Conservation (phyloP, 2,329 filamentous ascomycete genomes). For the Sporothrix variecibatus region DNA sequence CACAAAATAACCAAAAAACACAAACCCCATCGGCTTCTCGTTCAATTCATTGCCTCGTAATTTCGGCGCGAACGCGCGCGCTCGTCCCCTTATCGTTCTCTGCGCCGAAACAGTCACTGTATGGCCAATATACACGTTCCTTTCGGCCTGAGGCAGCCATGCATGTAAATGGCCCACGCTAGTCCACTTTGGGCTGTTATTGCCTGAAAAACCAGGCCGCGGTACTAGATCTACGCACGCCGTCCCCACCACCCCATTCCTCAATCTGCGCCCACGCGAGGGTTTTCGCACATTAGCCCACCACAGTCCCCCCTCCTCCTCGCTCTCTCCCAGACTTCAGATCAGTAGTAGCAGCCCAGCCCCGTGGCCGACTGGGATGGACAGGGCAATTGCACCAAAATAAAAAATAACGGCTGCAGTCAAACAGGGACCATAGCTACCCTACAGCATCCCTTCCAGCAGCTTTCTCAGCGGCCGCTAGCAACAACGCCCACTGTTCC, state of each 20-base stretch:
- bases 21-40: background rate
- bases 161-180: slow-evolving; percentile 14
- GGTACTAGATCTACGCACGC: slow-evolving; percentile 34
- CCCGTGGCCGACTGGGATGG: background rate
- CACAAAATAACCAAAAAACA: background rate
- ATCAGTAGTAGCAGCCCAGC: background rate
- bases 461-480: background rate
- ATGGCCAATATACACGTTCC: slow-evolving; percentile 9
- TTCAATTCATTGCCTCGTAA: background rate
- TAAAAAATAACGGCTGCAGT: background rate
- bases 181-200: slow-evolving; percentile 22
- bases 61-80: background rate
- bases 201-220: slow-evolving; percentile 30
- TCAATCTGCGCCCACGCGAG: slow-evolving; percentile 29
- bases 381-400: background rate
- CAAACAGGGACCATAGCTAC: slow-evolving; percentile 7
- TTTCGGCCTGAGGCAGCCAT: slow-evolving; percentile 31
- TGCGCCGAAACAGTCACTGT: slow-evolving; percentile 21
- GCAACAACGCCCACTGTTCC: background rate
- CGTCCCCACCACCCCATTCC: slow-evolving; percentile 26
- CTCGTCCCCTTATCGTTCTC: slow-evolving; percentile 15
- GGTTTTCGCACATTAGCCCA: slow-evolving; percentile 27
- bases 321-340: background rate
- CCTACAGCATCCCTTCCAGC: background rate
- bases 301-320: slow-evolving; percentile 19